Percentiles rank a stretch among this genome's conserved stretches.
Evolutionary conservation across 83 land plant species (phyloP).

Genomic region (Larix sibirica): DNA sequence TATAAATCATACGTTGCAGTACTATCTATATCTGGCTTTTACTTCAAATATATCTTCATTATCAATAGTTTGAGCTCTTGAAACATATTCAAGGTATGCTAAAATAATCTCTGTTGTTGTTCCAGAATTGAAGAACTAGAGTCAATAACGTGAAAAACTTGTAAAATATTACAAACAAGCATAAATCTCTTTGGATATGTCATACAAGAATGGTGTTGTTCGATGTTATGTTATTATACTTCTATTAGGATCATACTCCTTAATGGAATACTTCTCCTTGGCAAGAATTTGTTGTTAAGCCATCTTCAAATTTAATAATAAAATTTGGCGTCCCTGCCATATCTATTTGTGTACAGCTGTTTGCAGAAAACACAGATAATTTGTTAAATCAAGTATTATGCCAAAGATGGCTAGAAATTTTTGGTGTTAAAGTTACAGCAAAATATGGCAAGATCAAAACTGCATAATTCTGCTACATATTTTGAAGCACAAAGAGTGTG

Average conservation of each 20-base stretch:
- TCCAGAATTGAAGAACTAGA: neutral
- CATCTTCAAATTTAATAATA: too few species aligned
- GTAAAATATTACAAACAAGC: too few species aligned
- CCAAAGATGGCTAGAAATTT: too few species aligned
- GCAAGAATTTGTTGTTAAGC: neutral
- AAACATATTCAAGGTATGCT: neutral
- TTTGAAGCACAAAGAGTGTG: too few species aligned
- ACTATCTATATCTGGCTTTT: neutral
- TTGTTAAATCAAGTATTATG: too few species aligned
- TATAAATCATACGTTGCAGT: slow-evolving; percentile 5
- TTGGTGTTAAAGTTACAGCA: too few species aligned
- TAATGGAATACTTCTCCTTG: neutral
- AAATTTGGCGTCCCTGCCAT: too few species aligned
- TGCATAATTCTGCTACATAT: too few species aligned
- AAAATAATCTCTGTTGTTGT: neutral
- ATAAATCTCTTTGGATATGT: neutral
- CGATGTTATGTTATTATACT: neutral
- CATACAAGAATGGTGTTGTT: neutral
- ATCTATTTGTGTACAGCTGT: too few species aligned
- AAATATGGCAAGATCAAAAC: too few species aligned
- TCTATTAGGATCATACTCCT: neutral
- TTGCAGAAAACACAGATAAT: too few species aligned
- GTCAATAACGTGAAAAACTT: neutral
- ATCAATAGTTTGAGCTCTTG: neutral
- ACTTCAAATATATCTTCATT: neutral